A percentile compares a stretch with the other conserved stretches of the same genome.
These are phyloP conservation scores for Oxyria digyna DNA, from an alignment of 148 eudicot genomes.

Conservation along the genomic window DNA sequence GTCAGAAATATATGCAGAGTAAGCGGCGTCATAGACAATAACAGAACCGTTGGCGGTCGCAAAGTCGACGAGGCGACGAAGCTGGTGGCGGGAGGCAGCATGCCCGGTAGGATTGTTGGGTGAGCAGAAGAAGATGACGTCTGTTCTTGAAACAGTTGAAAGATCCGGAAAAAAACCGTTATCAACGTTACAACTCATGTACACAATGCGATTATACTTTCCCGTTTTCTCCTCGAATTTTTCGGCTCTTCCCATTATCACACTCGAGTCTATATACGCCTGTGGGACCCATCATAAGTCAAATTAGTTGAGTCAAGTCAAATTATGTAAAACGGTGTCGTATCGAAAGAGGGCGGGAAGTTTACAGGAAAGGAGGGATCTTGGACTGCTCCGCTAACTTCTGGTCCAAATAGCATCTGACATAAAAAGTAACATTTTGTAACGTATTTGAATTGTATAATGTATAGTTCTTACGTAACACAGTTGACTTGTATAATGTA, in stretches of 20 bases:
- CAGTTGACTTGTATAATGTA: too few relatives aligned
- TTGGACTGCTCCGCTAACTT: constrained; percentile 59
- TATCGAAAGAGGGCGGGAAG: not conserved
- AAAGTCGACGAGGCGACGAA: constrained; percentile 50
- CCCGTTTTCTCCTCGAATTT: constrained; percentile 35
- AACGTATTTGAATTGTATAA: too few relatives aligned
- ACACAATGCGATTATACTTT: constrained; percentile 39
- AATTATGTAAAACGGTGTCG: too few relatives aligned
- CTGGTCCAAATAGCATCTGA: constrained; percentile 64
- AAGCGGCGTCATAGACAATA: constrained; percentile 70
- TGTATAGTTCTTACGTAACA: too few relatives aligned
- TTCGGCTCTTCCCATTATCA: constrained; percentile 74
- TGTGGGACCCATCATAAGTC: constrained; percentile 7
- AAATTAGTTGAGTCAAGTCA: too few relatives aligned
- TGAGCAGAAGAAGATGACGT: constrained; percentile 73
- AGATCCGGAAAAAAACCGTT: constrained; percentile 63
- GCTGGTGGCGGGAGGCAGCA: constrained; percentile 51
- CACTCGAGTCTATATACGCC: constrained; percentile 87
- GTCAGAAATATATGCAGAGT: constrained; percentile 49
- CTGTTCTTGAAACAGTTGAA: constrained; percentile 37
- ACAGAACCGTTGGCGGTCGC: constrained; percentile 61
- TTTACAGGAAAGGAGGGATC: constrained; percentile 83
- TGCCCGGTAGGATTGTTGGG: constrained; percentile 90
- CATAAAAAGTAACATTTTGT: not conserved
- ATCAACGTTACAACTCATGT: constrained; percentile 46